Evolutionary conservation across 2,329 filamentous ascomycete genomes (phyloP).

Genomic region (Ophioceras dolichostomum): DNA sequence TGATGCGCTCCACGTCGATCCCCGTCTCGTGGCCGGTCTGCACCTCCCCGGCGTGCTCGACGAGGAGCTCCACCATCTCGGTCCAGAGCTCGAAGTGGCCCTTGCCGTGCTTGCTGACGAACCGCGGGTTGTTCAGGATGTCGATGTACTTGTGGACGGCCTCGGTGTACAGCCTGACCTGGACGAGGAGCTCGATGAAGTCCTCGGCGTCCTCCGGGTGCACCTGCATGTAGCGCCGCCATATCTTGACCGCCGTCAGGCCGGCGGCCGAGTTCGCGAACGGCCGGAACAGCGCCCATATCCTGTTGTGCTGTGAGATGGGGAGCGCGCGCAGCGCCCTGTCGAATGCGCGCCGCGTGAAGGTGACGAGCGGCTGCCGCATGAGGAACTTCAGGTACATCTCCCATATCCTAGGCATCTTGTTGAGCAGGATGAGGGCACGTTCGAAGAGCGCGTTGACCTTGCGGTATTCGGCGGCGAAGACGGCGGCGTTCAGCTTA

Average conservation of each 20-base stretch:
- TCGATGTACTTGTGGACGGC: constrained; percentile 86
- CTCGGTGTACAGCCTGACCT: constrained; percentile 77
- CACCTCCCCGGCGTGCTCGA: constrained; percentile 79
- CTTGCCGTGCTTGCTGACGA: constrained; percentile 86
- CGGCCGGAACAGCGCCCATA: constrained; percentile 83
- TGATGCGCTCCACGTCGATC: constrained; percentile 84
- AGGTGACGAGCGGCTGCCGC: constrained; percentile 82
- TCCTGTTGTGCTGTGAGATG: constrained; percentile 86
- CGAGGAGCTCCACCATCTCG: constrained; percentile 91
- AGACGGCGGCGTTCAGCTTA: constrained; percentile 71
- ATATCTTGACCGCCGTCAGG: constrained; percentile 82
- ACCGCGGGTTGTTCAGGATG: constrained; percentile 79
- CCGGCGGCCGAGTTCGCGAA: constrained; percentile 89
- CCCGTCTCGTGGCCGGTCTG: constrained; percentile 69
- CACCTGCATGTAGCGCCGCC: constrained; percentile 92
- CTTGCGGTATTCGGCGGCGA: constrained; percentile 74
- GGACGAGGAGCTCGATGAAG: constrained; percentile 78
- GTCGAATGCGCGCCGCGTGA: constrained; percentile 81
- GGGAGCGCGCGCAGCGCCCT: constrained; percentile 82
- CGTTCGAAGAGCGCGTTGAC: constrained; percentile 92
- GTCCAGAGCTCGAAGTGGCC: constrained; percentile 95
- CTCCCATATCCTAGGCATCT: constrained; percentile 98
- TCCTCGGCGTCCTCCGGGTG: constrained; percentile 93
- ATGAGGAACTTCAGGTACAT: constrained; percentile 89
- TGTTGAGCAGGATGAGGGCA: constrained; percentile 86